Evolutionary conservation across 176 grass and related monocot genomes (phyloP).

Genomic region (Metroxylon sagu): DNA sequence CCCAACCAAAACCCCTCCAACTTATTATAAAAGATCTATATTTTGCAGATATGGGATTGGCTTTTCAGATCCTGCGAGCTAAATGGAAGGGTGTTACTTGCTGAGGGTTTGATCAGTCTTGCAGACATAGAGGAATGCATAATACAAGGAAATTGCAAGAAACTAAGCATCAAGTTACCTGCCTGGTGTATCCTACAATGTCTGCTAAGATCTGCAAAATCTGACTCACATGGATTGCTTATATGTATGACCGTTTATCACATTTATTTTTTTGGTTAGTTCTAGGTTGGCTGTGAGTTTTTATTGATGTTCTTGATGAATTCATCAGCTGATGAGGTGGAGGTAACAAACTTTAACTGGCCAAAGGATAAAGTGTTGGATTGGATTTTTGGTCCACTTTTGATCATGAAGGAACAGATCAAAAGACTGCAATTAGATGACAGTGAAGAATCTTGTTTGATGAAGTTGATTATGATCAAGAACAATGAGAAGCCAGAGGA

Average conservation of each 20-base stretch:
- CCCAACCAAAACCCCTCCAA: too few relatives aligned
- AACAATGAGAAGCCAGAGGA: constrained; percentile 55
- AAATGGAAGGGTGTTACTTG: constrained; percentile 70
- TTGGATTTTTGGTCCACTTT: constrained; percentile 71
- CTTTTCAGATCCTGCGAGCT: constrained; percentile 87
- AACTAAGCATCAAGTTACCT: constrained; percentile 53
- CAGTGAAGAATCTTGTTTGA: constrained; percentile 56
- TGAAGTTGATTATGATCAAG: constrained; percentile 58
- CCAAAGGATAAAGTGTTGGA: constrained; percentile 63
- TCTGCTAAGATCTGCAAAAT: constrained; percentile 62
- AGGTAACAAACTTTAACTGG: constrained; percentile 72
- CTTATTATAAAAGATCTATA: neutral
- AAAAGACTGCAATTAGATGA: constrained; percentile 51
- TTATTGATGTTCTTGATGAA: constrained; percentile 1
- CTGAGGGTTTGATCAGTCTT: constrained; percentile 50
- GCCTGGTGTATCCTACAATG: constrained; percentile 84
- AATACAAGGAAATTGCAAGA: constrained; percentile 62
- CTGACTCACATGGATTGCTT: constrained; percentile 40
- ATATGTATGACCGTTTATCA: constrained; percentile 46
- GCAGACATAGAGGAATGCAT: constrained; percentile 61
- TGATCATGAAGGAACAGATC: constrained; percentile 76
- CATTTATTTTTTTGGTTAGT: too few relatives aligned
- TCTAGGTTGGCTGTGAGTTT: neutral
- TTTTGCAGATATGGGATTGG: constrained; percentile 90
- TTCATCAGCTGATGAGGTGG: constrained; percentile 66